Evolutionary conservation across 1,139 yeast genomes (phyloP), one percentile per base, ranked within the genome.

Genomic region (Suhomyces bolitotheri): DNA sequence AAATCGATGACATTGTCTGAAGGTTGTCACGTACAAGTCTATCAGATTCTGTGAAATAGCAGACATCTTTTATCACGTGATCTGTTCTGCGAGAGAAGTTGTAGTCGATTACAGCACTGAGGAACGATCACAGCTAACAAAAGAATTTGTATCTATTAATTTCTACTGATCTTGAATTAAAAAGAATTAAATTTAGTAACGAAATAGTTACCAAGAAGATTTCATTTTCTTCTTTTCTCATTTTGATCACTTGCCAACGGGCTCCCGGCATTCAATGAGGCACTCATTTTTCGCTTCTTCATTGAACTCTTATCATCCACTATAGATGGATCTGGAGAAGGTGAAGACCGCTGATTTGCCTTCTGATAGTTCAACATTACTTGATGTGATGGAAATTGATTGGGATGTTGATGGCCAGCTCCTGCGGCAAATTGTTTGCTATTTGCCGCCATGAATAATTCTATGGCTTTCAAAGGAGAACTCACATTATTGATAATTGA

Each of bases 391-490:
- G 30, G 27, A 25, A 33, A 29, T 30, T 33, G 38, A 27, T 44
- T 27, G 38, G 41, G 15, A 31, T 42, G 29, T 21, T 40, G 39
- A 14, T 26, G 26, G 20, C 28, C 33, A 7, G 40, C 24, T 12
- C 33, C 40, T 12, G 23, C 24, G 13, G 27, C 29, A 21, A 27
- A 31, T 14, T 37, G 40, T 22, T 37, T 36, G 17, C 30, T 37
- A 14, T 37, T 37, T 6, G 40, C 29, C 8, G 22, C 48, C 55
- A 65, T 53, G 46, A 78, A 76, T 16, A 72, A 55, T 36, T 80
- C 85, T 41, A 84, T 59, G 0, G 88, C 78, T 34, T 71, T 70
- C 22, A 78, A 49, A 0, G 90, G 90, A 10, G 87, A 80, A 5
- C 44, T 50, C 14, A 66, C 62, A 21, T 67, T 63, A 38, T 64